Evolutionary conservation across 352 stramenopile species (phyloP).

Genomic region (Pythium folliculosum): DNA sequence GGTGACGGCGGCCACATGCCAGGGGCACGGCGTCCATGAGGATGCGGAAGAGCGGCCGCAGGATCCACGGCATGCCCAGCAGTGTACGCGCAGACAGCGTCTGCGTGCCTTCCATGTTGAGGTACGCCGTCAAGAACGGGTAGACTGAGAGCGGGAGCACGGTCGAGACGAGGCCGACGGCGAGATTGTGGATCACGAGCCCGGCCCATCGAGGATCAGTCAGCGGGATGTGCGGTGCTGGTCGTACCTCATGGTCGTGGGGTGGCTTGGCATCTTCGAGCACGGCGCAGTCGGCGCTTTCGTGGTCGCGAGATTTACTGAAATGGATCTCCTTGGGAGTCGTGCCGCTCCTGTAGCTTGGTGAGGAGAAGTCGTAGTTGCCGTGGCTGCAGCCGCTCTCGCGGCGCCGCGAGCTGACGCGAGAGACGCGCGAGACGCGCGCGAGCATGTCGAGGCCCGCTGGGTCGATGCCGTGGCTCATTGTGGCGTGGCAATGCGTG

Average conservation of each 20-base stretch:
- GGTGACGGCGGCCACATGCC: slow-evolving; percentile 24
- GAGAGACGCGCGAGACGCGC: slow-evolving; percentile 43
- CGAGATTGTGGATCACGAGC: slow-evolving; percentile 52
- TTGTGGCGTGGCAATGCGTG: slow-evolving; percentile 5
- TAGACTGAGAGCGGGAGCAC: slow-evolving; percentile 53
- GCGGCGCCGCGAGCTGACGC: slow-evolving; percentile 17
- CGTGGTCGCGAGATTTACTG: background rate
- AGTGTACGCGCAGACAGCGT: slow-evolving; percentile 52
- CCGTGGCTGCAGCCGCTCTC: background rate
- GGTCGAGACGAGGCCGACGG: slow-evolving; percentile 54
- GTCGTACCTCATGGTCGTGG: background rate
- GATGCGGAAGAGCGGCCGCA: slow-evolving; percentile 53
- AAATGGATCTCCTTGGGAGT: background rate
- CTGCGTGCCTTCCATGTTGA: slow-evolving; percentile 74
- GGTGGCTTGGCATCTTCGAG: background rate
- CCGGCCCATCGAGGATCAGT: slow-evolving; percentile 49
- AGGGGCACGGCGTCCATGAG: slow-evolving; percentile 39
- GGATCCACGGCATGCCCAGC: slow-evolving; percentile 49
- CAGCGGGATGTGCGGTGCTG: slow-evolving; percentile 6
- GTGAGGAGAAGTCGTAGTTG: background rate
- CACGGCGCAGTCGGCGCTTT: slow-evolving; percentile 1
- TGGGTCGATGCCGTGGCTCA: slow-evolving; percentile 34
- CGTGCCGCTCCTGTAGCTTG: background rate
- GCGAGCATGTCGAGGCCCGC: slow-evolving; percentile 38
- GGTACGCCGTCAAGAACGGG: slow-evolving; percentile 65